phyloP scores from a whole-genome alignment of 148 eudicot species.

The Camellia sinensis region DNA sequence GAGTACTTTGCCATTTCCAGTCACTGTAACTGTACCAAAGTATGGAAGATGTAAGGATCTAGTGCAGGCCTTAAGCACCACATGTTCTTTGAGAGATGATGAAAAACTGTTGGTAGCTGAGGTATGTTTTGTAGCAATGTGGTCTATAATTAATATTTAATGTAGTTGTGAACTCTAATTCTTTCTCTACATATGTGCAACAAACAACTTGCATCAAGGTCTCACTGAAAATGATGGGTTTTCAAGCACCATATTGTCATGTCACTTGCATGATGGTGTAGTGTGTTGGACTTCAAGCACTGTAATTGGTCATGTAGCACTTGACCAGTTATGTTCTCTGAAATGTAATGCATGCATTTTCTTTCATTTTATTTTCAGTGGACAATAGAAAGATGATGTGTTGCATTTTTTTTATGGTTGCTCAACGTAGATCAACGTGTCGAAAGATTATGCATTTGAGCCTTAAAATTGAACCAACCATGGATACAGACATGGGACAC shows the following conservation, averaged over 20 bases:
- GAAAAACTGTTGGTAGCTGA: slow-evolving; percentile 70
- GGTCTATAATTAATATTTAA: background rate
- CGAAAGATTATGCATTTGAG: background rate
- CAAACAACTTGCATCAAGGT: background rate
- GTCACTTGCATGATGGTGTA: slow-evolving; percentile 5
- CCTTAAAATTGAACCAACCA: background rate
- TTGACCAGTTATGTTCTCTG: slow-evolving; percentile 3
- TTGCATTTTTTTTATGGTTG: background rate
- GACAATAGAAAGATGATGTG: background rate
- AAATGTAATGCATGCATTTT: background rate
- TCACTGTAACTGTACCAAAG: slow-evolving; percentile 67
- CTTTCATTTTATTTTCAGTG: background rate
- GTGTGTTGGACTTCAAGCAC: background rate
- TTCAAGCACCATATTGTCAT: background rate
- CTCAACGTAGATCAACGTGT: background rate
- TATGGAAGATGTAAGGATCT: slow-evolving; percentile 71
- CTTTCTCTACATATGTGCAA: background rate
- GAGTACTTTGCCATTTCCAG: slow-evolving; percentile 37
- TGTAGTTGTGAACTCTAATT: background rate
- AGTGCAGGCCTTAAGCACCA: slow-evolving; percentile 53
- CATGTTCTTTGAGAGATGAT: slow-evolving; percentile 54
- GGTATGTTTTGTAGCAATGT: slow-evolving; percentile 40
- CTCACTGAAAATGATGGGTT: background rate
- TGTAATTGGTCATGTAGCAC: background rate
- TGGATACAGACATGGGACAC: too few relatives aligned